Percentiles rank a stretch among this genome's conserved stretches.
These are phyloP conservation scores for Arctostaphylos glauca DNA, from an alignment of 148 eudicot species.

Conservation along the genomic window DNA sequence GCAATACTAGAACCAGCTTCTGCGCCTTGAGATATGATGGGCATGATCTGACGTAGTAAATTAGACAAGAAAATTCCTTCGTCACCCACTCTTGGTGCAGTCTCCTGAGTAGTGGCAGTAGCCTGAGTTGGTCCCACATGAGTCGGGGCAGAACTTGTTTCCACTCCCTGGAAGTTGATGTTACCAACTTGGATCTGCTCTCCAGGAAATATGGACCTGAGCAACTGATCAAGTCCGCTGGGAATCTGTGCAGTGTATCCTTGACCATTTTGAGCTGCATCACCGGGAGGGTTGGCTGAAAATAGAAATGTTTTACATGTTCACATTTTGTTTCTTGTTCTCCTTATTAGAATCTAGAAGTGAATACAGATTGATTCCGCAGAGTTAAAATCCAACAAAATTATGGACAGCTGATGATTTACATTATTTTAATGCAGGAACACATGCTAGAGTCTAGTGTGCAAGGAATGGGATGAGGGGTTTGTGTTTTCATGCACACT, in stretches of 20 bases:
- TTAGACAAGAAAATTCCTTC: constrained; percentile 46
- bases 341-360: background rate
- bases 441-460: background rate
- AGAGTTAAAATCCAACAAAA: background rate
- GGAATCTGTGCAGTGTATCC: constrained; percentile 24
- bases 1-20: constrained; percentile 17
- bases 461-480: background rate
- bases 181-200: constrained; percentile 8
- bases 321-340: constrained; percentile 3
- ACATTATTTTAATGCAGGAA: background rate
- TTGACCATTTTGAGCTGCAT: constrained; percentile 22
- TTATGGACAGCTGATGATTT: background rate
- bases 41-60: constrained; percentile 49
- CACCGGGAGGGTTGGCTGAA: constrained; percentile 22
- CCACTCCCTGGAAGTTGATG: constrained; percentile 23
- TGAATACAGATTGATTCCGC: background rate
- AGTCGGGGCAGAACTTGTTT: constrained; percentile 12
- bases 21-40: constrained; percentile 34
- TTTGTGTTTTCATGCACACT: no score
- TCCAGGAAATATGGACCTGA: constrained; percentile 39
- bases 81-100: constrained; percentile 27
- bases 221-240: constrained; percentile 37
- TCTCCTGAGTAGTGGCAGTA: constrained; percentile 23
- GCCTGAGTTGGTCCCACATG: constrained; percentile 20
- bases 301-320: background rate